Evolutionary conservation across 1,139 yeast genomes (phyloP).

Genomic region (Suhomyces guaymorum): DNA sequence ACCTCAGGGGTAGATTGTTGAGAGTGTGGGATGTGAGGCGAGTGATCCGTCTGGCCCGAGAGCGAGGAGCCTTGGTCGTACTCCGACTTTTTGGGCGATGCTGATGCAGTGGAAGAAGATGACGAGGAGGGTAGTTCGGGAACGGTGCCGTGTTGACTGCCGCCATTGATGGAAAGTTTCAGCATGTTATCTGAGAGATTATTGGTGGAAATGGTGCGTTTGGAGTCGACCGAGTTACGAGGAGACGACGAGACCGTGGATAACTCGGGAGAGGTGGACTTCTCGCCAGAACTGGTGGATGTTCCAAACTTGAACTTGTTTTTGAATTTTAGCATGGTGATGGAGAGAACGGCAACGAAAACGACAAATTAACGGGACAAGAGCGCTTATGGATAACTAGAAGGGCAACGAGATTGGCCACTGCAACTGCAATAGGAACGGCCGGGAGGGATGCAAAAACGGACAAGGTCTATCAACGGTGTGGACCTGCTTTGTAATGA

Average conservation of each 20-base stretch:
- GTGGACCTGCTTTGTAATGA: too few relatives aligned
- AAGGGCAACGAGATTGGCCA: too few relatives aligned
- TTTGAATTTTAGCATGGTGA: conserved; percentile 43
- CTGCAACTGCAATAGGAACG: too few relatives aligned
- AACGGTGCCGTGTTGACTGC: conserved; percentile 1
- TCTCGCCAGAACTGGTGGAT: conserved; percentile 20
- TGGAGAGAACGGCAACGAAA: neutral
- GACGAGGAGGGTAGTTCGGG: conserved; percentile 11
- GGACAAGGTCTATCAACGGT: too few relatives aligned
- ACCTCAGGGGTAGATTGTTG: conserved; percentile 11
- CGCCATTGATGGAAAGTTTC: conserved; percentile 26
- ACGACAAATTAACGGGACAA: neutral
- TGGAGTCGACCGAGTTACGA: conserved; percentile 30
- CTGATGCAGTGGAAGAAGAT: conserved; percentile 12
- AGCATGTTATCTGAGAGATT: conserved; percentile 30
- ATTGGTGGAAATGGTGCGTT: conserved; percentile 27
- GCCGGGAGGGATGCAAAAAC: too few relatives aligned
- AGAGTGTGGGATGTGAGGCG: conserved; percentile 3
- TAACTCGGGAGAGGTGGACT: conserved; percentile 20
- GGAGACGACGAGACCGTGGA: conserved; percentile 17
- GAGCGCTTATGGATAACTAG: too few relatives aligned
- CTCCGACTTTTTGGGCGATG: conserved; percentile 8
- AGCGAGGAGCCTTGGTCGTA: too few relatives aligned
- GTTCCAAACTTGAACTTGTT: conserved; percentile 50
- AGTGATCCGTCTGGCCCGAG: too few relatives aligned